A percentile compares a stretch with the other conserved stretches of the same genome.
Conservation (phyloP, 1,284 basidiomycete species). For the Porogramme epimiltina region DNA sequence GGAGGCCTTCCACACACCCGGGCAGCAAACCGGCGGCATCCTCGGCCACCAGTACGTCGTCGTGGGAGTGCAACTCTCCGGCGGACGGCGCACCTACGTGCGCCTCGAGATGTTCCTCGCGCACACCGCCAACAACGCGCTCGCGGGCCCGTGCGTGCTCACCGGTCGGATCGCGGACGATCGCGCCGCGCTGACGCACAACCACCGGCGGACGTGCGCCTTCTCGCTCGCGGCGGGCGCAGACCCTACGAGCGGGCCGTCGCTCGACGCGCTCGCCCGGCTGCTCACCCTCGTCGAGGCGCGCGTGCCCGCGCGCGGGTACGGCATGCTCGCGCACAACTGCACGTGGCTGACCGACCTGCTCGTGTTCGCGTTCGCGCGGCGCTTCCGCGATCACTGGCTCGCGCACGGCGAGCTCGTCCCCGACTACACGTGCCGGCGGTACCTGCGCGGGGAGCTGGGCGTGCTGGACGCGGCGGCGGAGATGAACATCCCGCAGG, state of each 20-base stretch:
- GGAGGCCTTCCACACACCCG: background rate
- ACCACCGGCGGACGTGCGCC: background rate
- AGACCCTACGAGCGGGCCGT: background rate
- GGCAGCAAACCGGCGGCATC: background rate
- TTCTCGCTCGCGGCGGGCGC: background rate
- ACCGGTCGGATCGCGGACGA: background rate
- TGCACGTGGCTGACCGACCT: slow-evolving; percentile 7
- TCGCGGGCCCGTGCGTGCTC: background rate
- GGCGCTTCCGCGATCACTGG: slow-evolving; percentile 2
- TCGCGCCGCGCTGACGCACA: background rate
- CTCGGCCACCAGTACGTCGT: background rate
- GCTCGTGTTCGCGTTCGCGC: slow-evolving; percentile 3
- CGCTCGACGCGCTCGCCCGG: slow-evolving; percentile 6
- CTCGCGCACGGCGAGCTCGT: background rate
- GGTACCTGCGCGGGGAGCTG: slow-evolving; percentile 5
- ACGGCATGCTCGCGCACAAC: slow-evolving; percentile 3
- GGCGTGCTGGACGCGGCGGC: background rate
- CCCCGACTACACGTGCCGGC: background rate
- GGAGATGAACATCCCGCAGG: background rate
- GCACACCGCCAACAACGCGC: background rate
- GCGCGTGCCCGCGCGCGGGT: background rate
- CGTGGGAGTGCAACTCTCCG: background rate
- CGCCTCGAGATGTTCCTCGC: background rate
- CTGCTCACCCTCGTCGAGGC: background rate
- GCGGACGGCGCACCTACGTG: background rate